Conservation (phyloP, 345 rosid genomes). For the Linum trigynum region DNA sequence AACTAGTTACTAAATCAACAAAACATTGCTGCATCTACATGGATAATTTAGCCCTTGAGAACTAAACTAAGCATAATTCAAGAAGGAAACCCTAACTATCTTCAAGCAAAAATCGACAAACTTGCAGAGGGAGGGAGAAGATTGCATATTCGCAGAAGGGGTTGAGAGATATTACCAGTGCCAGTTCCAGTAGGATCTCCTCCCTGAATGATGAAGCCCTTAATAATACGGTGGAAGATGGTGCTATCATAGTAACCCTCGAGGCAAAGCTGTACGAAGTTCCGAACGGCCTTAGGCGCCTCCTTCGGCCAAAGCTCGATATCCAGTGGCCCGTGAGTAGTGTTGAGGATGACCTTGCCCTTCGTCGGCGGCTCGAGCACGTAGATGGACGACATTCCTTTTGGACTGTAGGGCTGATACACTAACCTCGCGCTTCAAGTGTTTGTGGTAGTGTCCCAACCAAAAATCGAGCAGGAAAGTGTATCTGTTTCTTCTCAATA, state of each 20-base stretch:
- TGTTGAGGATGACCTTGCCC: constrained; percentile 73
- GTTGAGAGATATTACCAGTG: constrained; percentile 36
- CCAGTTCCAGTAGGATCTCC: constrained; percentile 93
- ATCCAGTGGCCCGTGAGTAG: constrained; percentile 79
- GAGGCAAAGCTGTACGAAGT: constrained; percentile 89
- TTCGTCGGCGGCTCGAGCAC: constrained; percentile 92
- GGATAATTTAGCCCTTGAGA: background rate
- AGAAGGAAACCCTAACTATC: no score
- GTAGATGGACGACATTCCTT: constrained; percentile 68
- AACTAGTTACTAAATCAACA: background rate
- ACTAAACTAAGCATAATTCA: background rate
- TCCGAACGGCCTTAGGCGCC: constrained; percentile 85
- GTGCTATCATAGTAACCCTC: constrained; percentile 82
- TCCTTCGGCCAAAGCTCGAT: constrained; percentile 96
- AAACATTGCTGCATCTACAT: background rate
- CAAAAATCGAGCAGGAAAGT: background rate
- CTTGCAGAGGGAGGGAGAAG: background rate
- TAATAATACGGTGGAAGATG: constrained; percentile 85
- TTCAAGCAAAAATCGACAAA: no score
- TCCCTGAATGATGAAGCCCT: constrained; percentile 75
- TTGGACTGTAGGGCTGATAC: background rate
- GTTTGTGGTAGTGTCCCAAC: background rate
- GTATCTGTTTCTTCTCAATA: no score
- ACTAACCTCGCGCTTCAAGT: background rate
- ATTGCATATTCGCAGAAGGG: background rate